A percentile compares a stretch with the other conserved stretches of the same genome.
Conservation (phyloP, 2,329 filamentous ascomycete species). For the Pleochaeta shiraiana region DNA sequence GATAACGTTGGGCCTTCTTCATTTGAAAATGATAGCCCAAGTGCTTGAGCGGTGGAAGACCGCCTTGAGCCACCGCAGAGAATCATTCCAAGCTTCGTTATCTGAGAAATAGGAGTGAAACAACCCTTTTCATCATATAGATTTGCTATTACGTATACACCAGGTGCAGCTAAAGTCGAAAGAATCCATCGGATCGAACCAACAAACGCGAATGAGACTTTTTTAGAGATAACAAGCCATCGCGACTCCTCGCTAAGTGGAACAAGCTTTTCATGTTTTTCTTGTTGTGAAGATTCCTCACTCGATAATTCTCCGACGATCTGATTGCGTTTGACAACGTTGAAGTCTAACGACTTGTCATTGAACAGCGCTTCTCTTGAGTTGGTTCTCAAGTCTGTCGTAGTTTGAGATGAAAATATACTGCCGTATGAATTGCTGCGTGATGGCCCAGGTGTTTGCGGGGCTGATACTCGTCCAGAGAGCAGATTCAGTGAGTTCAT, state of each 20-base stretch:
- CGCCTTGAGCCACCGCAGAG: slow-evolving; percentile 25
- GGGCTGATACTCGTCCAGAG: slow-evolving; percentile 55
- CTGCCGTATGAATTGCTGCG: slow-evolving; percentile 37
- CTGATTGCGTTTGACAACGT: background rate
- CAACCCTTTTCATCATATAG: slow-evolving; percentile 62
- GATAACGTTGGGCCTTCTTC: slow-evolving; percentile 3
- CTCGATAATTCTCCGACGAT: background rate
- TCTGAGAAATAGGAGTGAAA: slow-evolving; percentile 57
- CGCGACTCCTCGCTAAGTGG: slow-evolving; percentile 18
- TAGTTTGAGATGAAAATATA: slow-evolving; percentile 11
- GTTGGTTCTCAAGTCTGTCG: slow-evolving; percentile 13
- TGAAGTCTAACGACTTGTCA: slow-evolving; percentile 20
- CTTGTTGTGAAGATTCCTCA: background rate
- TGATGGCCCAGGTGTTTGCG: slow-evolving; percentile 32
- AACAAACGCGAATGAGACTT: slow-evolving; percentile 48
- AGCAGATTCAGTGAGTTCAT: slow-evolving; percentile 98
- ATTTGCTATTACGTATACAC: slow-evolving; percentile 59
- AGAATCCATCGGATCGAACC: slow-evolving; percentile 60
- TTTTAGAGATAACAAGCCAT: slow-evolving; percentile 40
- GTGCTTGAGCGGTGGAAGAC: slow-evolving; percentile 18
- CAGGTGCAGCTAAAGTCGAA: slow-evolving; percentile 57
- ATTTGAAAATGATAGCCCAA: slow-evolving; percentile 15
- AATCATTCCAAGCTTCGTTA: slow-evolving; percentile 34
- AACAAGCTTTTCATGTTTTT: background rate
- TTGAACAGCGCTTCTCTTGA: slow-evolving; percentile 21